A percentile compares a stretch with the other conserved stretches of the same genome.
Evolutionary conservation across 2,329 filamentous ascomycete species (phyloP).

Genomic region (Colletotrichum tamarilloi): DNA sequence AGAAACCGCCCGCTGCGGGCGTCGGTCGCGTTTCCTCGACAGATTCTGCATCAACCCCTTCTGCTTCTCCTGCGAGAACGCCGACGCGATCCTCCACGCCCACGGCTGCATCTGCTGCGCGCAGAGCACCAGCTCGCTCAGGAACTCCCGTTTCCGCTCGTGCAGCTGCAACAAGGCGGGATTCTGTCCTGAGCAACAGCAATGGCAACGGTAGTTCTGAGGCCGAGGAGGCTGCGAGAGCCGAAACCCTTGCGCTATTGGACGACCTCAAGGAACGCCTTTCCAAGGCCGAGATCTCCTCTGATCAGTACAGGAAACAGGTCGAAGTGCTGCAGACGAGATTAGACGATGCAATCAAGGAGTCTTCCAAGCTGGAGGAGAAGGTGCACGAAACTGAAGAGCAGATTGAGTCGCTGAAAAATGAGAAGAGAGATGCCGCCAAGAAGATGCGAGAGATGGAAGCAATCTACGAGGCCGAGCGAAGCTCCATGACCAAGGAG

Average conservation of each 20-base stretch:
- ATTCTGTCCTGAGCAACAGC: constrained; percentile 55
- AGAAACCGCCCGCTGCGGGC: constrained; percentile 62
- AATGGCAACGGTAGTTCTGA: constrained; percentile 56
- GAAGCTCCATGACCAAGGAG: constrained; percentile 87
- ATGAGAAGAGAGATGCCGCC: constrained; percentile 85
- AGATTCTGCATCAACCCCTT: constrained; percentile 45
- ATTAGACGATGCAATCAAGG: constrained; percentile 84
- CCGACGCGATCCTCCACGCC: constrained; percentile 60
- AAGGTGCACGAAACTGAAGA: constrained; percentile 87
- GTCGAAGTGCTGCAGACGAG: constrained; percentile 85
- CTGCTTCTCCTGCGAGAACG: constrained; percentile 42
- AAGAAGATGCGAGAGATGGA: constrained; percentile 92
- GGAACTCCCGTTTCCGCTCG: constrained; percentile 79
- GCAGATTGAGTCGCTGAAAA: constrained; percentile 81
- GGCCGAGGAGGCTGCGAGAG: constrained; percentile 78
- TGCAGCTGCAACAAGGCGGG: constrained; percentile 72
- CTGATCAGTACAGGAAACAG: constrained; percentile 86
- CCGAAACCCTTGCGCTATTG: constrained; percentile 81
- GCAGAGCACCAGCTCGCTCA: constrained; percentile 73
- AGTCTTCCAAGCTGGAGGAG: constrained; percentile 90
- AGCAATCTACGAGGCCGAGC: constrained; percentile 90
- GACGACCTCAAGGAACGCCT: constrained; percentile 88
- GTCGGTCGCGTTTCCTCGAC: constrained; percentile 57
- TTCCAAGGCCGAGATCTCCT: constrained; percentile 80
- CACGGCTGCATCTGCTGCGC: constrained; percentile 57